Percentiles rank a stretch among this genome's conserved stretches.
phyloP scores from a whole-genome alignment of 495 filamentous ascomycete species.

The Aspergillus mulundensis region DNA sequence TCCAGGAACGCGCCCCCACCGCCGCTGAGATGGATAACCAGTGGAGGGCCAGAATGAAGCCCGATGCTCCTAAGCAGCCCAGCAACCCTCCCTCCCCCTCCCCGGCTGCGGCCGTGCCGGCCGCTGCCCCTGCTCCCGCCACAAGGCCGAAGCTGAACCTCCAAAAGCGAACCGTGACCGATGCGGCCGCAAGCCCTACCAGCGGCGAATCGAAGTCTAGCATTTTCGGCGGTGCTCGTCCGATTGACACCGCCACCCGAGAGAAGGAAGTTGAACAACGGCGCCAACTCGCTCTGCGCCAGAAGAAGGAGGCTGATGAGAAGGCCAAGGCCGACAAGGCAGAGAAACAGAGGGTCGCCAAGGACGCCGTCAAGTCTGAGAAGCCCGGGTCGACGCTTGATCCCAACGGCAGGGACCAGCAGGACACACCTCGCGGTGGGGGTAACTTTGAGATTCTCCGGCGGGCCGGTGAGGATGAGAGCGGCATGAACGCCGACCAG shows the following conservation, averaged over 20 bases:
- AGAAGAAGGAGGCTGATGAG: slow-evolving; percentile 86
- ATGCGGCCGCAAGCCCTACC: slow-evolving; percentile 50
- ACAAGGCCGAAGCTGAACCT: slow-evolving; percentile 77
- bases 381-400: slow-evolving; percentile 44
- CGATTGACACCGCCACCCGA: slow-evolving; percentile 82
- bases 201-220: slow-evolving; percentile 70
- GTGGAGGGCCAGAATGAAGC: slow-evolving; percentile 80
- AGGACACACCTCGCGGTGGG: slow-evolving; percentile 40
- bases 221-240: slow-evolving; percentile 86
- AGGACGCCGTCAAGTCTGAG: slow-evolving; percentile 53
- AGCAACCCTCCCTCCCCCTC: slow-evolving; percentile 55
- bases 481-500: slow-evolving; percentile 33
- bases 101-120: slow-evolving; percentile 8
- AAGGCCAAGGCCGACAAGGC: slow-evolving; percentile 73
- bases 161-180: slow-evolving; percentile 81
- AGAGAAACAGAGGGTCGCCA: slow-evolving; percentile 49
- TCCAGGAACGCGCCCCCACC: slow-evolving; percentile 72
- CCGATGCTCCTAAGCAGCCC: slow-evolving; percentile 63
- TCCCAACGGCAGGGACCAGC: slow-evolving; percentile 44
- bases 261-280: slow-evolving; percentile 90
- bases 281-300: slow-evolving; percentile 63
- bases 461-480: slow-evolving; percentile 46
- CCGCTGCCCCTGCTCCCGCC: slow-evolving; percentile 48
- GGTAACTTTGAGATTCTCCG: slow-evolving; percentile 54
- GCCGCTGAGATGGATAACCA: slow-evolving; percentile 83